A percentile compares a stretch with the other conserved stretches of the same genome.
Conservation (phyloP, 2,329 filamentous ascomycete species). For the Tolypocladium album region DNA sequence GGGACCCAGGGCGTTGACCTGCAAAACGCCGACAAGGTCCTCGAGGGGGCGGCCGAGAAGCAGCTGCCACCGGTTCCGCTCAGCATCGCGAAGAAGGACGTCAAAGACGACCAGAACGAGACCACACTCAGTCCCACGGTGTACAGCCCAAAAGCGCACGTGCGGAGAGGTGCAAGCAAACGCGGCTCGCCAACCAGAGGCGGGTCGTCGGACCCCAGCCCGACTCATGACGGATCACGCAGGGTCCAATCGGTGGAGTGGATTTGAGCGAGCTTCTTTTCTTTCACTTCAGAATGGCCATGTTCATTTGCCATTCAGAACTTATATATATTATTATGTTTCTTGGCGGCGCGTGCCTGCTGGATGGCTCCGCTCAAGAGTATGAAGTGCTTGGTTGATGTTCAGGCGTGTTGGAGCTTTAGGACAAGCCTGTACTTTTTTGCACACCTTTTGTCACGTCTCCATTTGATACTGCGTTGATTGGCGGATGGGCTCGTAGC, state of each 20-base stretch:
- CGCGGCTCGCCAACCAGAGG: not conserved
- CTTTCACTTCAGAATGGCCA: not conserved
- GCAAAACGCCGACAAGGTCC: not conserved
- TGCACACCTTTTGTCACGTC: not conserved
- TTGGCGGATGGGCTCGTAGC: not conserved
- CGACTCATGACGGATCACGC: not conserved
- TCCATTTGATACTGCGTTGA: too few species aligned
- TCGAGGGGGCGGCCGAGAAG: not conserved
- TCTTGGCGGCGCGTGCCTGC: not conserved
- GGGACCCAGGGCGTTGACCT: not conserved
- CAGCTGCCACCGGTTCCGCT: constrained; percentile 25
- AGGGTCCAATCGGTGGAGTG: constrained; percentile 6
- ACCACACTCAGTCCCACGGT: constrained; percentile 39
- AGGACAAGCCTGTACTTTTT: not conserved
- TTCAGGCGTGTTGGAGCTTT: not conserved
- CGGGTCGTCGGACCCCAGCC: not conserved
- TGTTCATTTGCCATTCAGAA: not conserved
- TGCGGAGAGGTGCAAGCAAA: not conserved
- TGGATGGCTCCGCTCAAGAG: not conserved
- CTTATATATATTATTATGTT: not conserved
- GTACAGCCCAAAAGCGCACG: constrained; percentile 29
- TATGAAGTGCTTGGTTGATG: not conserved
- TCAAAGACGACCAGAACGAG: constrained; percentile 11
- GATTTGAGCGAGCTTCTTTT: constrained; percentile 4
- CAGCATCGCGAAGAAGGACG: not conserved